These are phyloP conservation scores for Orychophragmus violaceus DNA, from an alignment of 345 rosid species.

Conservation along the genomic window DNA sequence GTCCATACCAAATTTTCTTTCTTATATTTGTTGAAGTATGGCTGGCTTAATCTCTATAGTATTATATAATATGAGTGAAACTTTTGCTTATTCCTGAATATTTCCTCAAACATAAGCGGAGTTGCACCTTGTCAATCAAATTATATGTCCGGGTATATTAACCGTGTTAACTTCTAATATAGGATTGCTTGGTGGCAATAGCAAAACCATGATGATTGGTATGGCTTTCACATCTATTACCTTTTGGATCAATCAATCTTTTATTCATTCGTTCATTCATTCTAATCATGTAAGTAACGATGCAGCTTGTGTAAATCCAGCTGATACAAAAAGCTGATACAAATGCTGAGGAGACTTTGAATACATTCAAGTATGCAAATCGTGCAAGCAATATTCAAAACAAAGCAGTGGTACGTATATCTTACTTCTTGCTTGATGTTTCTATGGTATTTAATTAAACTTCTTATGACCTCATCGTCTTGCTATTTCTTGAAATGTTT, in stretches of 20 bases:
- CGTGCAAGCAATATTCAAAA: slow-evolving; percentile 98
- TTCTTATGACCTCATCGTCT: not conserved
- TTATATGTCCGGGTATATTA: not conserved
- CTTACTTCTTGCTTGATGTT: slow-evolving; percentile 7
- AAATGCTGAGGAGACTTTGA: slow-evolving; percentile 93
- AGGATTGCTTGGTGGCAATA: slow-evolving; percentile 98
- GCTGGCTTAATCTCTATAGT: not conserved
- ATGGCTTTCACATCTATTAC: slow-evolving; percentile 25
- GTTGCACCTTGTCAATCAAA: not conserved
- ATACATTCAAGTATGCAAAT: slow-evolving; percentile 93
- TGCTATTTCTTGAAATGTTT: not conserved
- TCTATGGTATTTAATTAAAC: not conserved
- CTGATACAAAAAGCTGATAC: too few species aligned
- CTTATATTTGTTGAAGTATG: not conserved
- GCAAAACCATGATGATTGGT: slow-evolving; percentile 99
- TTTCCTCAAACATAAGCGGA: not conserved
- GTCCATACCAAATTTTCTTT: slow-evolving; percentile 26
- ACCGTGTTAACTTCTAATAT: slow-evolving; percentile 12
- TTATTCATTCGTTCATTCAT: not conserved
- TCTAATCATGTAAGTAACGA: not conserved
- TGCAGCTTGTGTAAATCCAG: slow-evolving; percentile 97
- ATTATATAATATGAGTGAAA: not conserved
- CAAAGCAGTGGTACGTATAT: slow-evolving; percentile 72
- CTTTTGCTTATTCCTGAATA: not conserved
- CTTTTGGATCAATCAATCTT: not conserved